These are phyloP conservation scores for Adansonia gregorii DNA, from an alignment of 441 rosid genomes.

Conservation along the genomic window DNA sequence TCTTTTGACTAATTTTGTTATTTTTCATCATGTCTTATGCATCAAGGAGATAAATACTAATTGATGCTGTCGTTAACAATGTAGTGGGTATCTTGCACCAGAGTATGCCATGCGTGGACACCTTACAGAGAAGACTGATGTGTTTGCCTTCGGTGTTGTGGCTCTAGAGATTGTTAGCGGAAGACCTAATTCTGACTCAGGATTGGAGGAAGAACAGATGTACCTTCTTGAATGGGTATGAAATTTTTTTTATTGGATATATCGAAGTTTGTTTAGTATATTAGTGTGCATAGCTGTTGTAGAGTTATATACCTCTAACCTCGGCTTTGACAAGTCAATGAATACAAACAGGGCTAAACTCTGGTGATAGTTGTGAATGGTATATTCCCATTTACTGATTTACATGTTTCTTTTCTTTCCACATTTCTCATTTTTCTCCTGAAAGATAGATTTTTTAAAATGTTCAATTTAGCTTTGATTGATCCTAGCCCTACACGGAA, in stretches of 20 bases:
- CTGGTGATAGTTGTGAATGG: neutral
- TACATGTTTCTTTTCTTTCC: neutral
- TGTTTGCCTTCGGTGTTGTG: conserved; percentile 53
- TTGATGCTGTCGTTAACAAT: neutral
- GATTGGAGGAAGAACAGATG: conserved; percentile 41
- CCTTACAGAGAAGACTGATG: conserved; percentile 62
- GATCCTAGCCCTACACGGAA: no score
- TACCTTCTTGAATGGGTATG: conserved; percentile 75
- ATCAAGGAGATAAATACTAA: neutral
- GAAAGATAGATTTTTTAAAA: neutral
- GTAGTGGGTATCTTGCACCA: conserved; percentile 74
- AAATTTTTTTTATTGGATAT: conserved; percentile 2
- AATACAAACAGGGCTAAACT: neutral
- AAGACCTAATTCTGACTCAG: conserved; percentile 51
- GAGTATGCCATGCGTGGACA: conserved; percentile 69
- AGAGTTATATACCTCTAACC: neutral
- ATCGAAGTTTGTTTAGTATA: neutral
- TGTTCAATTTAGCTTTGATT: no score
- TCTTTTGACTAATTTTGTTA: neutral
- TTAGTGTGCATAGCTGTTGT: neutral
- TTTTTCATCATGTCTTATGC: neutral
- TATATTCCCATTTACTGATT: neutral
- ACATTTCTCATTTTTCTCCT: no score
- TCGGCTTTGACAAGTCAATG: neutral
- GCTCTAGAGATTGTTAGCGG: conserved; percentile 57